Evolutionary conservation across 441 rosid genomes (phyloP).

Genomic region (Populus hybrid): DNA sequence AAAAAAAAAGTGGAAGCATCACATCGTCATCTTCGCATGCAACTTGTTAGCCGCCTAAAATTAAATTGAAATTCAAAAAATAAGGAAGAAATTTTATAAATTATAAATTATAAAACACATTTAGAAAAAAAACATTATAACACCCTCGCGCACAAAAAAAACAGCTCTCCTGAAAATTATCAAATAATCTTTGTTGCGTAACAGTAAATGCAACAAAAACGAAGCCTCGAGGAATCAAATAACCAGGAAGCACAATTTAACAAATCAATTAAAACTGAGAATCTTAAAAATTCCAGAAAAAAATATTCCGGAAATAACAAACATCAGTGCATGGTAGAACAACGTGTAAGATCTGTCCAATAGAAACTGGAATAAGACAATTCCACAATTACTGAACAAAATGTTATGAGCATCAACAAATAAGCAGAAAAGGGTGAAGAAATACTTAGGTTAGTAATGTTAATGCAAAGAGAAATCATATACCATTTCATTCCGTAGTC

Average conservation of each 20-base stretch:
- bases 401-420: background rate
- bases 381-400: background rate
- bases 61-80: background rate
- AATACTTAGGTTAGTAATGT: background rate
- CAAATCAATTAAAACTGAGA: slow-evolving; percentile 3
- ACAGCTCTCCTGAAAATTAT: background rate
- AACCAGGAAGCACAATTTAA: background rate
- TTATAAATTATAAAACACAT: background rate
- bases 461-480: slow-evolving; percentile 21
- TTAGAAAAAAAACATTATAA: background rate
- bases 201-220: slow-evolving; percentile 1
- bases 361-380: background rate
- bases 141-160: background rate
- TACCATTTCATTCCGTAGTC: slow-evolving; percentile 91
- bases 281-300: background rate
- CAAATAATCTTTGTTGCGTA: background rate
- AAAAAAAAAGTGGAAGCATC: background rate
- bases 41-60: slow-evolving; percentile 1
- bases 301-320: slow-evolving; percentile 1
- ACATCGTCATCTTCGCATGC: slow-evolving; percentile 10
- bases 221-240: slow-evolving; percentile 3
- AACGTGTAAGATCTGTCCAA: slow-evolving; percentile 27
- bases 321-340: slow-evolving; percentile 11
- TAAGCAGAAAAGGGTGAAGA: background rate
- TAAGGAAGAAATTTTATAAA: background rate